Conservation (phyloP, 2,329 filamentous ascomycete genomes). For the Pseudonectria buxi region DNA sequence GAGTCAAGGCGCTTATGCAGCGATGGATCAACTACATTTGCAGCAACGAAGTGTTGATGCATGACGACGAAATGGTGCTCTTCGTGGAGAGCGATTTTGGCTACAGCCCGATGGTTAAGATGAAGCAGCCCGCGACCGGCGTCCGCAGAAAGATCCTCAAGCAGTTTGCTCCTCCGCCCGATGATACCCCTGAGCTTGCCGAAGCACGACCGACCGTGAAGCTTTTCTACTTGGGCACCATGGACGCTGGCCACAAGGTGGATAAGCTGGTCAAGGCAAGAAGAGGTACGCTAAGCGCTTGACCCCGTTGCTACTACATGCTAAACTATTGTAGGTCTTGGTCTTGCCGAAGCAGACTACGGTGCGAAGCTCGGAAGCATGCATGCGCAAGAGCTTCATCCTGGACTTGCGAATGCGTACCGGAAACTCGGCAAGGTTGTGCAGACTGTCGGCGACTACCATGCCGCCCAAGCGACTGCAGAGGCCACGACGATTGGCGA, state of each 20-base stretch:
- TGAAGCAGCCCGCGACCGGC: constrained; percentile 94
- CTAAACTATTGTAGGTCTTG: constrained; percentile 59
- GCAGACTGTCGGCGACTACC: constrained; percentile 89
- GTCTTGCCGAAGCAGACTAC: constrained; percentile 86
- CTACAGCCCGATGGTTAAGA: constrained; percentile 90
- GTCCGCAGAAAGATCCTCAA: constrained; percentile 93
- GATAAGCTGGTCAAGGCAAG: constrained; percentile 89
- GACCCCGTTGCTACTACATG: constrained; percentile 1
- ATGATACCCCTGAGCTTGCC: constrained; percentile 91
- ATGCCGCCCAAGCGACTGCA: constrained; percentile 91
- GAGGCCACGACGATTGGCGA: constrained; percentile 94
- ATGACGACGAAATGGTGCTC: constrained; percentile 93
- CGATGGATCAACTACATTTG: constrained; percentile 94
- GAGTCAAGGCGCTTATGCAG: constrained; percentile 85
- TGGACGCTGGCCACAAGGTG: constrained; percentile 96
- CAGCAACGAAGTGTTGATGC: constrained; percentile 83
- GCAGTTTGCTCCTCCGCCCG: constrained; percentile 94
- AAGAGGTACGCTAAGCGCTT: constrained; percentile 56
- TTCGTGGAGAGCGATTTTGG: constrained; percentile 99
- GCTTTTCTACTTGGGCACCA: constrained; percentile 87
- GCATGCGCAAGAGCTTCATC: constrained; percentile 84
- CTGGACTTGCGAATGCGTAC: constrained; percentile 81
- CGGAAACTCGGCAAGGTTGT: constrained; percentile 91
- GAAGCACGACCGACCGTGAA: constrained; percentile 88
- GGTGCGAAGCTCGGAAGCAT: constrained; percentile 84